Percentiles rank a stretch among this genome's conserved stretches.
These are phyloP conservation scores for Microcyclospora pomicola DNA, from an alignment of 2,329 filamentous ascomycete genomes.

Conservation along the genomic window DNA sequence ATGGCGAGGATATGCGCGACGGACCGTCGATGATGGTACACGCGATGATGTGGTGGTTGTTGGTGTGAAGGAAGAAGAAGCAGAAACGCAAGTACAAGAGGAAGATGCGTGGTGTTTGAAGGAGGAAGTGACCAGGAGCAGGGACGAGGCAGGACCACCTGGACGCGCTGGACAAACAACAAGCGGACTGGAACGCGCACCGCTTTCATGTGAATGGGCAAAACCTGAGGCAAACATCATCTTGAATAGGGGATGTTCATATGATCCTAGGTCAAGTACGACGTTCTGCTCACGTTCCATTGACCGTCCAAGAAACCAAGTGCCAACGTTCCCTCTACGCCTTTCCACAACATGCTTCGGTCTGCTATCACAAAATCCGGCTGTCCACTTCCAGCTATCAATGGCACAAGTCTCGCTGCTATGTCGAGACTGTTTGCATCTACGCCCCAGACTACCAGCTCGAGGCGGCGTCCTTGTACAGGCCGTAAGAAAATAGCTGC, in stretches of 20 bases:
- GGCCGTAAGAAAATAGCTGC: conserved; percentile 41
- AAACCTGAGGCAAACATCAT: too few relatives aligned
- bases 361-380: conserved; percentile 43
- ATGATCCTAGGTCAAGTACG: conserved; percentile 25
- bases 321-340: conserved; percentile 37
- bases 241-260: too few relatives aligned
- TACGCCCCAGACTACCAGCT: conserved; percentile 43
- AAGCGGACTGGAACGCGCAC: too few relatives aligned
- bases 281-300: conserved; percentile 39
- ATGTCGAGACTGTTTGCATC: conserved; percentile 34
- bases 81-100: conserved; percentile 1
- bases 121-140: conserved; percentile 1
- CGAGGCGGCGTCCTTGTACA: conserved; percentile 32
- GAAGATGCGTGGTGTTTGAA: background rate
- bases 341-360: conserved; percentile 35
- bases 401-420: conserved; percentile 40
- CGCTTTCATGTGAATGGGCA: too few relatives aligned
- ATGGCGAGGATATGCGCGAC: too few relatives aligned
- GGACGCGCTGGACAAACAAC: too few relatives aligned
- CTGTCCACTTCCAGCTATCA: conserved; percentile 42
- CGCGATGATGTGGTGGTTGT: background rate
- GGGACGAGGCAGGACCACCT: too few relatives aligned
- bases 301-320: conserved; percentile 42
- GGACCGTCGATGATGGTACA: background rate
- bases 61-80: background rate